These are phyloP conservation scores for Trypanosoma brucei DNA, from an alignment of 208 protist species.

Conservation along the genomic window DNA sequence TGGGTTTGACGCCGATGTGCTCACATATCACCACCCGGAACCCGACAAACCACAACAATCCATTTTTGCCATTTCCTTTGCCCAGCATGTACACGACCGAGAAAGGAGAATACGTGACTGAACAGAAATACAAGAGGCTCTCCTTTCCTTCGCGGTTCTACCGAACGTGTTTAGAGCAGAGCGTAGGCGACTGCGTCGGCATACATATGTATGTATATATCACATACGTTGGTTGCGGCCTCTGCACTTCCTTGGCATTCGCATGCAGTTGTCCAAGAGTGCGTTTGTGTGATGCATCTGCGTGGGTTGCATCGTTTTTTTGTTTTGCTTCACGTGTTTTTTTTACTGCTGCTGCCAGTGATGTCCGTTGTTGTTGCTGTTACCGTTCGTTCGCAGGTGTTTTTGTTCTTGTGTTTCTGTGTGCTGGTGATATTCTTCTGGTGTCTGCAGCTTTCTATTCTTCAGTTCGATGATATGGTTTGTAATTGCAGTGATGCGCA, in stretches of 20 bases:
- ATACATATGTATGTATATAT: too few species aligned
- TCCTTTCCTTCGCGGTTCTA: too few species aligned
- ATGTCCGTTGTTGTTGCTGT: too few species aligned
- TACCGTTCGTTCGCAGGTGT: conserved; percentile 4
- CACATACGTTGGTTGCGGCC: too few species aligned
- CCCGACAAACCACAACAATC: conserved; percentile 65
- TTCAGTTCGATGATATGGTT: background rate
- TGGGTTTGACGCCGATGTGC: conserved; percentile 72
- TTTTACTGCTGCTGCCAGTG: too few species aligned
- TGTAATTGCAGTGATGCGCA: background rate
- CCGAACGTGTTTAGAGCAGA: too few species aligned
- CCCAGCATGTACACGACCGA: conserved; percentile 74
- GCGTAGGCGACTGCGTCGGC: too few species aligned
- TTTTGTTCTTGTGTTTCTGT: conserved; percentile 8
- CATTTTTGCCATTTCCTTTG: conserved; percentile 79
- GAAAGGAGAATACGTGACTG: conserved; percentile 45
- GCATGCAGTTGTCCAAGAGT: background rate
- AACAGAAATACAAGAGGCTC: background rate
- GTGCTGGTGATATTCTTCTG: background rate
- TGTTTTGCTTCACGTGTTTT: background rate
- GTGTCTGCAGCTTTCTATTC: background rate
- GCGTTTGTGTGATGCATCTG: background rate
- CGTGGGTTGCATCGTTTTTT: background rate
- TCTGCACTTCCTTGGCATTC: too few species aligned
- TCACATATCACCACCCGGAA: conserved; percentile 81